Evolutionary conservation across 1,139 yeast genomes (phyloP), one percentile per base, ranked within the genome.

Genomic region (Taphrina deformans): DNA sequence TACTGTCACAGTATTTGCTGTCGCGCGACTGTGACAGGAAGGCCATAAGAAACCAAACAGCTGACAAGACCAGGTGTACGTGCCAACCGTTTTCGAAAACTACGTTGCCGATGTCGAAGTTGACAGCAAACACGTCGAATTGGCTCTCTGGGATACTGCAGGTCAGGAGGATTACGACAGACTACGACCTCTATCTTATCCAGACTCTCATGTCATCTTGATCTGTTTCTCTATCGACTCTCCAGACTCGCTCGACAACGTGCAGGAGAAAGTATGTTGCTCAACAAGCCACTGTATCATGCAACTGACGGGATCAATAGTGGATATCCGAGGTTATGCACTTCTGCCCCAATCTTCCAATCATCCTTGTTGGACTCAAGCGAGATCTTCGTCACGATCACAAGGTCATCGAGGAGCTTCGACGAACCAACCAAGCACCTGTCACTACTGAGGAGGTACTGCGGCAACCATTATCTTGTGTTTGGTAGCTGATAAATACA

Each of bases 81-180:
- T 65, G 38, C 67, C 67, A 9, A 65, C 67, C 4, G 67, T 65
- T 12, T 65, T 65, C 55, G 67, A 65, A 74, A 89, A 90, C 77
- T 90, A 90, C 75, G 84, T 96, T 3, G 95, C 96, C 21, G 87
- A 89, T 56, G 92, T 91, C 40, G 85, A 89, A 83, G 87, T 87
- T 45, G 93, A 88, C 72, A 88, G 88, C 51, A 90, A 86, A 72
- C 87, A 88, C 64, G 86, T 89, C 44, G 69, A 67, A 45, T 80
- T 91, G 65, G 96, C 96, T 27, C 81, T 91, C 62, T 91, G 97
- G 96, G 97, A 91, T 82, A 91, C 97, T 18, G 97, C 97, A 7
- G 97, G 97, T 31, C 97, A 91, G 77, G 88, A 89, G 73, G 97
- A 91, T 75, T 91, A 91, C 76, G 97, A 91, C 75, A 81, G 97